Evolutionary conservation across 768 basidiomycete species (phyloP).

Genomic region (Pisolithus albus): DNA sequence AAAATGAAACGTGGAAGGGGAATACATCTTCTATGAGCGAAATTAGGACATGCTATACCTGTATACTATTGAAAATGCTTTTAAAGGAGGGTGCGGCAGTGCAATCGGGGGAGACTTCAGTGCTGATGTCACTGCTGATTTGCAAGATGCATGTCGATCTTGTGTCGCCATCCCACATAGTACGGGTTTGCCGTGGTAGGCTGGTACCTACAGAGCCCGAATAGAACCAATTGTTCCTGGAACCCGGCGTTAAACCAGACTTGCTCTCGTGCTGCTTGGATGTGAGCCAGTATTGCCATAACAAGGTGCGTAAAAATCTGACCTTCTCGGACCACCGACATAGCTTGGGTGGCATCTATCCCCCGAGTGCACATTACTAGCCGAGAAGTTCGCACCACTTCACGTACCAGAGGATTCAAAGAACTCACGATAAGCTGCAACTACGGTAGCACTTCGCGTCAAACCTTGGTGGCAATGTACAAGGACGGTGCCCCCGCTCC

Average conservation of each 20-base stretch:
- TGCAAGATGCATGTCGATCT: conserved; percentile 43
- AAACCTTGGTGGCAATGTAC: conserved; percentile 65
- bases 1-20: conserved; percentile 10
- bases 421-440: conserved; percentile 68
- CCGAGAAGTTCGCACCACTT: conserved; percentile 7
- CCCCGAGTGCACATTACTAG: conserved; percentile 64
- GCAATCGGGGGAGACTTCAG: background rate
- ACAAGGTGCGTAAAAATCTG: conserved; percentile 11
- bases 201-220: conserved; percentile 63
- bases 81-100: background rate
- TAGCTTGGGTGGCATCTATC: conserved; percentile 49
- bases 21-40: conserved; percentile 5
- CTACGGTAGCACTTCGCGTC: conserved; percentile 61
- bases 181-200: conserved; percentile 56
- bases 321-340: conserved; percentile 59
- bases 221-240: conserved; percentile 70
- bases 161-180: conserved; percentile 59
- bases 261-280: conserved; percentile 55
- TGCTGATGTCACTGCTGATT: conserved; percentile 11
- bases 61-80: background rate
- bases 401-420: background rate
- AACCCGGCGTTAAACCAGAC: conserved; percentile 78
- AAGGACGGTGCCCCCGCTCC: conserved; percentile 51
- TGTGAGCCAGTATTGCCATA: background rate
- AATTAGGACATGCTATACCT: conserved; percentile 12